A percentile compares a stretch with the other conserved stretches of the same genome.
These are phyloP conservation scores for Rubia balearica DNA, from an alignment of 305 asterid species.

Conservation along the genomic window DNA sequence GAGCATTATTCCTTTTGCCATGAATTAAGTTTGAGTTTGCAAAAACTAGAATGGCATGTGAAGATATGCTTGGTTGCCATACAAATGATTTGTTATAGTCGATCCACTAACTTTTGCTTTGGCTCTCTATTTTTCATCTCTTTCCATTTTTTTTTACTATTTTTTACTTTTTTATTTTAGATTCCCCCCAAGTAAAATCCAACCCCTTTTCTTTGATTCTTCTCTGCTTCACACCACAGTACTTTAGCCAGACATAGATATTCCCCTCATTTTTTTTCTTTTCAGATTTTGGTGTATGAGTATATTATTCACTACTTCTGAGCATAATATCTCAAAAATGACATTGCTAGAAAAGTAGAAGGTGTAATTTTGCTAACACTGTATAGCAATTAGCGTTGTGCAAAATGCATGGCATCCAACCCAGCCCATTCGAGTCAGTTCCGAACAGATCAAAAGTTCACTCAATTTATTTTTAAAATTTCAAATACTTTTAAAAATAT, in stretches of 20 bases:
- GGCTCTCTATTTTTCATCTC: not conserved
- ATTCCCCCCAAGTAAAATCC: constrained; percentile 7
- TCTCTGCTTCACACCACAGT: not conserved
- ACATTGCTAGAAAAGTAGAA: too few relatives aligned
- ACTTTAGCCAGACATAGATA: not conserved
- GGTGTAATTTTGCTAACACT: too few relatives aligned
- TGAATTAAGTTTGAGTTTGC: not conserved
- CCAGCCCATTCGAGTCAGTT: too few relatives aligned
- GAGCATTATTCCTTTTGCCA: constrained; percentile 11
- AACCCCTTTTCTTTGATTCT: not conserved
- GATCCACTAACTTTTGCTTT: not conserved
- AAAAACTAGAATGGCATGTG: constrained; percentile 14
- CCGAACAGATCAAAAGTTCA: too few relatives aligned
- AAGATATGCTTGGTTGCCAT: not conserved
- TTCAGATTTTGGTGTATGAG: not conserved
- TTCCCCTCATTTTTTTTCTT: too few relatives aligned
- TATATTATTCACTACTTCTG: too few relatives aligned
- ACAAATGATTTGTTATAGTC: constrained; percentile 3
- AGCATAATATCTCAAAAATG: too few relatives aligned
- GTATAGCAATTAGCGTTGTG: too few relatives aligned
- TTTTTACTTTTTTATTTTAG: not conserved
- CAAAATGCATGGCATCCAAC: too few relatives aligned
- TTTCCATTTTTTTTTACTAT: not conserved
- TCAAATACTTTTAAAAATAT: too few relatives aligned
- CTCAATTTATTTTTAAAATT: too few relatives aligned